These are phyloP conservation scores for Phlebiopsis flavidoalba DNA, from an alignment of 768 basidiomycete genomes.

Conservation along the genomic window DNA sequence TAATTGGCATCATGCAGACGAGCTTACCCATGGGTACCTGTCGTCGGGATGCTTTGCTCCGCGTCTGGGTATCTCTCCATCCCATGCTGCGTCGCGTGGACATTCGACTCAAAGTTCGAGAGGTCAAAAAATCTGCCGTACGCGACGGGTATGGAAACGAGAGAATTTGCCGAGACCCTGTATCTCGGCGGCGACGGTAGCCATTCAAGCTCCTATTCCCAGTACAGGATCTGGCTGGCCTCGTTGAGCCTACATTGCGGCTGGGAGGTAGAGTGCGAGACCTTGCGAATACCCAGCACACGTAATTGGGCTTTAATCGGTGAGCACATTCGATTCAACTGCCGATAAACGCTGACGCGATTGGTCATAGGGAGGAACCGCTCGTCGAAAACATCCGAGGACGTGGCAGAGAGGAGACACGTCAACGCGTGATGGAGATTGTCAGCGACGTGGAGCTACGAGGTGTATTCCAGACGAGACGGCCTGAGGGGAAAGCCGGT, in stretches of 20 bases:
- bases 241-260: slow-evolving; percentile 67
- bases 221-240: slow-evolving; percentile 86
- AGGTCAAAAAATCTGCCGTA: slow-evolving; percentile 34
- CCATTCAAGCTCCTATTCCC: slow-evolving; percentile 65
- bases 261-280: slow-evolving; percentile 85
- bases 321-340: slow-evolving; percentile 29
- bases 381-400: slow-evolving; percentile 12
- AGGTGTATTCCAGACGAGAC: slow-evolving; percentile 69
- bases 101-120: slow-evolving; percentile 64
- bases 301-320: slow-evolving; percentile 91
- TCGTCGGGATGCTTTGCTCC: slow-evolving; percentile 58
- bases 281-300: slow-evolving; percentile 86
- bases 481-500: slow-evolving; percentile 62
- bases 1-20: slow-evolving; percentile 98
- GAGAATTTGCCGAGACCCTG: slow-evolving; percentile 34
- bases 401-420: slow-evolving; percentile 27
- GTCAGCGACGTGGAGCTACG: slow-evolving; percentile 50
- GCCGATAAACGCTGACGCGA: not conserved
- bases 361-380: slow-evolving; percentile 6
- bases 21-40: slow-evolving; percentile 94
- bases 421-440: slow-evolving; percentile 46
- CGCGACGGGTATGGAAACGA: slow-evolving; percentile 15
- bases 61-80: slow-evolving; percentile 75
- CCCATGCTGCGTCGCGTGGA: slow-evolving; percentile 91
- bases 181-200: slow-evolving; percentile 60